phyloP scores from a whole-genome alignment of 768 basidiomycete species.

The Suillus alpinus region DNA sequence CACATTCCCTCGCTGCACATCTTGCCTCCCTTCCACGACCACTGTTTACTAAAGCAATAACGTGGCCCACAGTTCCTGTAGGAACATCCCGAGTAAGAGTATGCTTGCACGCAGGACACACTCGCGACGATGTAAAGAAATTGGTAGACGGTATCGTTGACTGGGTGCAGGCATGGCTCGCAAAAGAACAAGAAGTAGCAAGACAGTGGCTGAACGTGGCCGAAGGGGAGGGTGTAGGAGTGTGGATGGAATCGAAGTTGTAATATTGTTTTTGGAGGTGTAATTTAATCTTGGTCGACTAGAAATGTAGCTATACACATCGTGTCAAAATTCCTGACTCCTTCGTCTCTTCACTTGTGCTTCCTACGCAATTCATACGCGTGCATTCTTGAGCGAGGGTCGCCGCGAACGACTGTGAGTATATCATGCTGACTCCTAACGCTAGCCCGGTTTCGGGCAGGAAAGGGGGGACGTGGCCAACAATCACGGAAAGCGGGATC shows the following conservation, averaged over 20 bases:
- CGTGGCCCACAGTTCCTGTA: slow-evolving; percentile 87
- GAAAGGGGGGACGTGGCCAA: background rate
- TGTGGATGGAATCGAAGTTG: slow-evolving; percentile 31
- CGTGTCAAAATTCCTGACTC: background rate
- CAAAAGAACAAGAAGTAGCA: background rate
- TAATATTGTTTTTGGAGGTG: slow-evolving; percentile 1
- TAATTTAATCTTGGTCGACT: background rate
- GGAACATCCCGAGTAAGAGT: slow-evolving; percentile 83
- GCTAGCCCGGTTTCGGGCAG: background rate
- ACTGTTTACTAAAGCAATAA: slow-evolving; percentile 73
- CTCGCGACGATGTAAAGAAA: slow-evolving; percentile 54
- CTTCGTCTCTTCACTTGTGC: background rate
- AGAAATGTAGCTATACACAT: background rate
- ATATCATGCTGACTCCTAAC: background rate
- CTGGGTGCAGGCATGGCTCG: slow-evolving; percentile 45
- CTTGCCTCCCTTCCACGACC: slow-evolving; percentile 12
- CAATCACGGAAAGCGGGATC: background rate
- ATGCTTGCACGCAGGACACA: slow-evolving; percentile 84
- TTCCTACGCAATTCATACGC: background rate
- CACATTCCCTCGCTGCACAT: slow-evolving; percentile 66
- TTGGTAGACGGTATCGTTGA: slow-evolving; percentile 49
- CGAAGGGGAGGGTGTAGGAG: slow-evolving; percentile 12
- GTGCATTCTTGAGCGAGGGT: background rate
- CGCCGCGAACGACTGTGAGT: background rate
- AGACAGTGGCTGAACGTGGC: slow-evolving; percentile 13